These are phyloP conservation scores for Claviceps sp. DNA, from an alignment of 2,329 filamentous ascomycete species.

Conservation along the genomic window DNA sequence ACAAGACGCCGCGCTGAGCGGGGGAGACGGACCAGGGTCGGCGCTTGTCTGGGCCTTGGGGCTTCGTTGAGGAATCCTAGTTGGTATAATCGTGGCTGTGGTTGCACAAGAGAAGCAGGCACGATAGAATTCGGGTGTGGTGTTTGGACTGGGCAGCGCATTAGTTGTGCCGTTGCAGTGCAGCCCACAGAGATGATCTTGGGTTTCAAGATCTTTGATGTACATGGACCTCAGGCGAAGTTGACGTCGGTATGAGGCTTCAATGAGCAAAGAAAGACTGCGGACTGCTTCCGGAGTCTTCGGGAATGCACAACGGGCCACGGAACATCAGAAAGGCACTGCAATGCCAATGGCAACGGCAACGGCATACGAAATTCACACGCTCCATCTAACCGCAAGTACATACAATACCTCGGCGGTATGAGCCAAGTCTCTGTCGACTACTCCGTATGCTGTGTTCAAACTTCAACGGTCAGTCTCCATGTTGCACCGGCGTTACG, in stretches of 20 bases:
- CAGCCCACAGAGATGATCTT: neutral
- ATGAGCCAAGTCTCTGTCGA: too few relatives aligned
- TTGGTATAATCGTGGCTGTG: neutral
- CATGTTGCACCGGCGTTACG: too few relatives aligned
- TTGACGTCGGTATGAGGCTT: neutral
- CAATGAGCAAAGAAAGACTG: neutral
- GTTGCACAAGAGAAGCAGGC: slow-evolving; percentile 2
- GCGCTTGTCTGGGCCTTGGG: slow-evolving; percentile 4
- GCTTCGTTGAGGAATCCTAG: neutral
- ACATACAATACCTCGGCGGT: too few relatives aligned
- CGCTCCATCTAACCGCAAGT: too few relatives aligned
- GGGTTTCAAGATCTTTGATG: neutral
- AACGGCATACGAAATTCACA: too few relatives aligned
- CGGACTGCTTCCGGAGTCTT: neutral
- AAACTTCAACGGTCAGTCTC: neutral
- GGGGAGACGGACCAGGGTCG: slow-evolving; percentile 4
- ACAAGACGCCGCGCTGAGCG: slow-evolving; percentile 1
- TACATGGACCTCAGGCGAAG: neutral
- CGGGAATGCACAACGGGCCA: neutral
- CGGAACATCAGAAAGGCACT: neutral
- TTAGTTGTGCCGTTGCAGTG: neutral
- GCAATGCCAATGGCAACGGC: too few relatives aligned
- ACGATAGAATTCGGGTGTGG: neutral
- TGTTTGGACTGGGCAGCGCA: neutral
- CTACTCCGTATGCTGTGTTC: neutral